Evolutionary conservation across 2,329 filamentous ascomycete genomes (phyloP).

Genomic region (Sphaceloma murrayae): DNA sequence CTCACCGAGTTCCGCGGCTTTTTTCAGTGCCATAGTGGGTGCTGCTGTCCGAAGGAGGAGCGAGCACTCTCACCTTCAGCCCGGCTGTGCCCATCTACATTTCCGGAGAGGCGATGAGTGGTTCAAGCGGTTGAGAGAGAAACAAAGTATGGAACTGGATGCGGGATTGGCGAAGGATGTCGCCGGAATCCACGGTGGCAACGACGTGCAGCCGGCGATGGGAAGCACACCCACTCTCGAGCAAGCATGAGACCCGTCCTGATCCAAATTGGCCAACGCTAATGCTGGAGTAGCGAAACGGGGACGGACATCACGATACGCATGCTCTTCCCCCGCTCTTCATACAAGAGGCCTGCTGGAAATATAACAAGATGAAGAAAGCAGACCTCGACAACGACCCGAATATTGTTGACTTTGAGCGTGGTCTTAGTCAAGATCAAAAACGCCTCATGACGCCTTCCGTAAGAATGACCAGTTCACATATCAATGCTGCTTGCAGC

Average conservation of each 20-base stretch:
- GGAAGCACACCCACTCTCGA: background rate
- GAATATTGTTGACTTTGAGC: constrained; percentile 16
- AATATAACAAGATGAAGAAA: constrained; percentile 20
- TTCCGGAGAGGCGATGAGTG: constrained; percentile 9
- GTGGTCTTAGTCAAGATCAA: constrained; percentile 18
- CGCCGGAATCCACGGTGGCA: too few species aligned
- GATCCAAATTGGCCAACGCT: background rate
- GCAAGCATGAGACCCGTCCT: constrained; percentile 1
- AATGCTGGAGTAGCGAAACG: background rate
- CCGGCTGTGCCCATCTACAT: background rate
- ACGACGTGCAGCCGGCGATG: background rate
- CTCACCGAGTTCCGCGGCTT: too few species aligned
- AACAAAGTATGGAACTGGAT: constrained; percentile 5
- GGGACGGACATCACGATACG: constrained; percentile 16
- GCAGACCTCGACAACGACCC: constrained; percentile 18
- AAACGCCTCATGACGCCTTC: constrained; percentile 12
- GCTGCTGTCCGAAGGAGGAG: too few species aligned
- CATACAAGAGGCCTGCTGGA: constrained; percentile 20
- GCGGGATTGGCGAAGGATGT: background rate
- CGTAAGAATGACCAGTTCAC: constrained; percentile 7
- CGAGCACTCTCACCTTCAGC: too few species aligned
- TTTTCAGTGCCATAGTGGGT: too few species aligned
- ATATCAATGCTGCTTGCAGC: constrained; percentile 16
- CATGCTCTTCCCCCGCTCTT: constrained; percentile 19
- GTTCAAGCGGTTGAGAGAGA: background rate